phyloP scores from a whole-genome alignment of 169 alveolate species.

The Plasmodium inui region DNA sequence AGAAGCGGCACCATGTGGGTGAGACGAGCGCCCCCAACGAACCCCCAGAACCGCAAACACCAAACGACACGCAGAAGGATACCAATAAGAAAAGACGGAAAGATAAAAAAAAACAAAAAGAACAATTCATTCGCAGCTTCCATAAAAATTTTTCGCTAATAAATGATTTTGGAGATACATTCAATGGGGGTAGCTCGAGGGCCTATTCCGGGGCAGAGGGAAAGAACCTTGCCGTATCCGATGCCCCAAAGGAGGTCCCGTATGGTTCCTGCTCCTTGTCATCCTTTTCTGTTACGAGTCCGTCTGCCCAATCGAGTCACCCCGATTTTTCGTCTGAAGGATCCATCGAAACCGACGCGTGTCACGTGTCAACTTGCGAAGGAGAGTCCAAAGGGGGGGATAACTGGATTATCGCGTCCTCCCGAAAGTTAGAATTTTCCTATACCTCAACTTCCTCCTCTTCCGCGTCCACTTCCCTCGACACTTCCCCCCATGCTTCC shows the following conservation, averaged over 20 bases:
- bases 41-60: not conserved
- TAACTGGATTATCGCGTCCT: not conserved
- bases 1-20: not conserved
- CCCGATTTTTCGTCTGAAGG: not conserved
- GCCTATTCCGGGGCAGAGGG: not conserved
- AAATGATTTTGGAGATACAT: not conserved
- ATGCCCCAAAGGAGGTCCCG: not conserved
- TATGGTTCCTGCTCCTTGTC: not conserved
- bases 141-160: slow-evolving; percentile 3
- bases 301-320: not conserved
- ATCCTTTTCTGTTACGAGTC: not conserved
- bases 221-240: not conserved
- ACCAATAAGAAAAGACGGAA: not conserved
- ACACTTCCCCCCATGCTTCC: not conserved
- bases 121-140: slow-evolving; percentile 11
- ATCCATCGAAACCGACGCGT: not conserved
- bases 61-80: not conserved
- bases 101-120: not conserved
- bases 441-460: slow-evolving; percentile 10
- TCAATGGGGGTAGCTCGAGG: not conserved
- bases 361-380: not conserved
- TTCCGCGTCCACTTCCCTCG: not conserved
- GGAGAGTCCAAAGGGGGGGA: not conserved
- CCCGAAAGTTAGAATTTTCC: not conserved
- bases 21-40: not conserved